These are phyloP conservation scores for Skeletonema grethae DNA, from an alignment of 108 stramenopile genomes.

Conservation along the genomic window DNA sequence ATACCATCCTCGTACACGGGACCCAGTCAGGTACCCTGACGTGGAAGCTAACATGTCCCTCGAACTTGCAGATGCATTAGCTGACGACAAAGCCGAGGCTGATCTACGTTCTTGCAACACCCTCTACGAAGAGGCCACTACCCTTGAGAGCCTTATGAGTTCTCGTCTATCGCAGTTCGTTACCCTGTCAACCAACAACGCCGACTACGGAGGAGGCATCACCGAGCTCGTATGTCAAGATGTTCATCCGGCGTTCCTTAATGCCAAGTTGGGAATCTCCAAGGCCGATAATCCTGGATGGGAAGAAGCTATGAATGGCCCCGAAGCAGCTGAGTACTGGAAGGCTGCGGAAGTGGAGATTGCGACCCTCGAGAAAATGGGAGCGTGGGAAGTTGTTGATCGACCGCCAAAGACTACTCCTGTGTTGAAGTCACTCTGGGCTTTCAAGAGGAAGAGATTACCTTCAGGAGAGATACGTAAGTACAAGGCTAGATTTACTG, in stretches of 20 bases:
- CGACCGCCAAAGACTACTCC: constrained; percentile 1
- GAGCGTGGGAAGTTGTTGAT: constrained; percentile 33
- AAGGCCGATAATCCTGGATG: constrained; percentile 37
- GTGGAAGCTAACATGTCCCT: not conserved
- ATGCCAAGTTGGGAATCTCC: not conserved
- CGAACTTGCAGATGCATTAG: not conserved
- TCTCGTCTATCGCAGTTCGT: not conserved
- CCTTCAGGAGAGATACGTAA: constrained; percentile 33
- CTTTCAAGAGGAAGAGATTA: constrained; percentile 25
- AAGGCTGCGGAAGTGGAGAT: constrained; percentile 39
- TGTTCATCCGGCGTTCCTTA: not conserved
- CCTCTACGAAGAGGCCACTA: not conserved
- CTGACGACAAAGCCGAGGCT: not conserved
- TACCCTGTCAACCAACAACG: not conserved
- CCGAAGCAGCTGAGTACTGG: constrained; percentile 26
- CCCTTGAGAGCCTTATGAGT: not conserved
- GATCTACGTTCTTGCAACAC: not conserved
- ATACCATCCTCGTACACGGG: not conserved
- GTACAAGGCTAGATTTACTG: constrained; percentile 41
- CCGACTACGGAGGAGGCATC: not conserved
- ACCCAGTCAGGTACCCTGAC: not conserved
- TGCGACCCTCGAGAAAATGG: constrained; percentile 14
- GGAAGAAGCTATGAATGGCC: constrained; percentile 50
- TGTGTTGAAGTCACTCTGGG: constrained; percentile 31
- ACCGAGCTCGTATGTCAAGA: not conserved